These are phyloP conservation scores for Colletotrichum godetiae DNA, from an alignment of 2,329 filamentous ascomycete genomes.

Conservation along the genomic window DNA sequence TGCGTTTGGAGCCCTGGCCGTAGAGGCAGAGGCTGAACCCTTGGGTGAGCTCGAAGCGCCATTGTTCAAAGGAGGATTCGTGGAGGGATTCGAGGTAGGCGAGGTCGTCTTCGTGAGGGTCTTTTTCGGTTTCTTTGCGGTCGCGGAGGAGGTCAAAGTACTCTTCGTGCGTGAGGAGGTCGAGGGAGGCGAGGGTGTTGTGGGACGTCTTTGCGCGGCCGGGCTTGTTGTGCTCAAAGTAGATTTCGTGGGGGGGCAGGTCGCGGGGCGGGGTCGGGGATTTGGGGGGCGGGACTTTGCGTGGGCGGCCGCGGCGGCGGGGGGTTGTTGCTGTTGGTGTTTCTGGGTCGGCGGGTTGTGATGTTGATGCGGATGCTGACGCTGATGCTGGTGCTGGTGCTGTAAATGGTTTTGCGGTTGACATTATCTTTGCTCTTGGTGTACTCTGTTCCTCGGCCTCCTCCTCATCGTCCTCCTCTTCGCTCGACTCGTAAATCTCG, in stretches of 20 bases:
- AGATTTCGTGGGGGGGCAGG: slow-evolving; percentile 88
- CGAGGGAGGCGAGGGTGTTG: slow-evolving; percentile 80
- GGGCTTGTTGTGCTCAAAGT: slow-evolving; percentile 91
- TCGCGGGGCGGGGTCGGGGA: slow-evolving; percentile 85
- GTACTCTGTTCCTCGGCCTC: slow-evolving; percentile 39
- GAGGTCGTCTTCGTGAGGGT: slow-evolving; percentile 75
- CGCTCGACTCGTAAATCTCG: slow-evolving; percentile 72
- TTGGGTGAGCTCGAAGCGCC: slow-evolving; percentile 89
- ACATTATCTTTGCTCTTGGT: slow-evolving; percentile 39
- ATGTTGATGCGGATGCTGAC: slow-evolving; percentile 33
- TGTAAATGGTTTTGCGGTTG: neutral
- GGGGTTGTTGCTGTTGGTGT: slow-evolving; percentile 63
- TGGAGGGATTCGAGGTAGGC: slow-evolving; percentile 81
- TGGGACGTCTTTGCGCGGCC: slow-evolving; percentile 86
- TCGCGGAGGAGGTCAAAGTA: slow-evolving; percentile 79
- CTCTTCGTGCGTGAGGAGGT: slow-evolving; percentile 88
- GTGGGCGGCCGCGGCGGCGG: slow-evolving; percentile 50
- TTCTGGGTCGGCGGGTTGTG: slow-evolving; percentile 42
- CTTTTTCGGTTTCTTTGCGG: slow-evolving; percentile 75
- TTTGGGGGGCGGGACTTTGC: slow-evolving; percentile 55
- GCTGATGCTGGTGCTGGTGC: neutral
- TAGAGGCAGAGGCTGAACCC: slow-evolving; percentile 92
- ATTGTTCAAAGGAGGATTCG: slow-evolving; percentile 86
- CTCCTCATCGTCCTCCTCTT: slow-evolving; percentile 52
- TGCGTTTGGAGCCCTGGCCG: slow-evolving; percentile 90